Conservation (phyloP, 768 basidiomycete genomes). For the Cystobasidium onofrii region DNA sequence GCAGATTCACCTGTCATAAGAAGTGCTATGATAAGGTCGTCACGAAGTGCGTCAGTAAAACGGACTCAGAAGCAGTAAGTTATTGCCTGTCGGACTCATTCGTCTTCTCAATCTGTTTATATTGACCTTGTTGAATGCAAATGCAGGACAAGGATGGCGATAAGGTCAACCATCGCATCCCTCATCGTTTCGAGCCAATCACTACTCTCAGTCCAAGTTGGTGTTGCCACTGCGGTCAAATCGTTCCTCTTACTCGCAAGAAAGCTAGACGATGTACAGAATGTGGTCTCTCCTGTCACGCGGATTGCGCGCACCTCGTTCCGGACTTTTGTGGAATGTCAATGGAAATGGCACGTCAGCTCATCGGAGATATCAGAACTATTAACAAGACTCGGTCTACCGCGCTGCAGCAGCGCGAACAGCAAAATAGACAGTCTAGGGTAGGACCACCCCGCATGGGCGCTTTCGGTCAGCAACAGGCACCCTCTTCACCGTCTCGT, state of each 20-base stretch:
- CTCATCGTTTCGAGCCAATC: conserved; percentile 92
- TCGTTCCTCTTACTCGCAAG: conserved; percentile 94
- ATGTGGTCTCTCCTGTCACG: conserved; percentile 89
- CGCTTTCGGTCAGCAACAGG: not conserved
- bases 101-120: not conserved
- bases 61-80: conserved; percentile 74
- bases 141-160: conserved; percentile 86
- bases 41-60: conserved; percentile 98
- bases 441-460: conserved; percentile 24
- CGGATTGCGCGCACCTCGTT: conserved; percentile 80
- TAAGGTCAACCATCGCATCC: conserved; percentile 98
- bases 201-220: conserved; percentile 97
- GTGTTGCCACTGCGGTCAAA: conserved; percentile 95
- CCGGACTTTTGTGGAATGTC: conserved; percentile 99
- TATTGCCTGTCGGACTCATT: not conserved
- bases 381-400: conserved; percentile 47
- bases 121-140: not conserved
- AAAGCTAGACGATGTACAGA: conserved; percentile 93
- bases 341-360: conserved; percentile 94
- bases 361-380: conserved; percentile 76
- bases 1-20: conserved; percentile 97
- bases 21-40: conserved; percentile 98
- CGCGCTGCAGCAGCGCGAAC: not conserved
- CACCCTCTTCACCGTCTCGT: conserved; percentile 16
- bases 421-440: not conserved